Evolutionary conservation across 148 eudicot genomes (phyloP).

Genomic region (Rhododendron griersonianum): DNA sequence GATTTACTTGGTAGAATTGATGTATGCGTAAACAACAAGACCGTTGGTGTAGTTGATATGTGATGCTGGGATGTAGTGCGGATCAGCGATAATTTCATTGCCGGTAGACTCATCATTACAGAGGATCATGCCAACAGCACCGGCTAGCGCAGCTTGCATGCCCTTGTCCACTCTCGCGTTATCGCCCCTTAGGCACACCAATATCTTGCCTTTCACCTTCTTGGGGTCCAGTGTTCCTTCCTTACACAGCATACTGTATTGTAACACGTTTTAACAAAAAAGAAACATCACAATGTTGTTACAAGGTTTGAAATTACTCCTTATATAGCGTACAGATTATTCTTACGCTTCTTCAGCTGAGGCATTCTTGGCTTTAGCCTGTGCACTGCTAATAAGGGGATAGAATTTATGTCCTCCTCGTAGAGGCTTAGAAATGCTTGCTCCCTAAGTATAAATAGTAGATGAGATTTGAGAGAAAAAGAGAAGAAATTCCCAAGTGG

Average conservation of each 20-base stretch:
- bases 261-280: neutral
- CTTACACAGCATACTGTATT: conserved; percentile 36
- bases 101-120: conserved; percentile 42
- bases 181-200: conserved; percentile 58
- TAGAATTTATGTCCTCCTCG: conserved; percentile 23
- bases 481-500: neutral
- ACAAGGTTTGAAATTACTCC: neutral
- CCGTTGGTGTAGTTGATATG: conserved; percentile 56
- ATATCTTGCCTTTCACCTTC: conserved; percentile 65
- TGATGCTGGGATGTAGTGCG: conserved; percentile 56
- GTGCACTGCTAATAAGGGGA: conserved; percentile 35
- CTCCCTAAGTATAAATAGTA: conserved; percentile 31
- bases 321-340: neutral
- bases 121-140: conserved; percentile 70
- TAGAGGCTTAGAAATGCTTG: conserved; percentile 35
- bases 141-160: conserved; percentile 37
- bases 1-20: conserved; percentile 43
- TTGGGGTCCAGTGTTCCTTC: conserved; percentile 38
- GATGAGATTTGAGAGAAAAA: neutral
- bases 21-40: conserved; percentile 32
- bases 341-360: conserved; percentile 45
- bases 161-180: conserved; percentile 46
- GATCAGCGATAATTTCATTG: conserved; percentile 41
- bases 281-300: neutral
- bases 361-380: conserved; percentile 42